phyloP scores from a whole-genome alignment of 2,329 filamentous ascomycete species.

The Phoma herbarum region DNA sequence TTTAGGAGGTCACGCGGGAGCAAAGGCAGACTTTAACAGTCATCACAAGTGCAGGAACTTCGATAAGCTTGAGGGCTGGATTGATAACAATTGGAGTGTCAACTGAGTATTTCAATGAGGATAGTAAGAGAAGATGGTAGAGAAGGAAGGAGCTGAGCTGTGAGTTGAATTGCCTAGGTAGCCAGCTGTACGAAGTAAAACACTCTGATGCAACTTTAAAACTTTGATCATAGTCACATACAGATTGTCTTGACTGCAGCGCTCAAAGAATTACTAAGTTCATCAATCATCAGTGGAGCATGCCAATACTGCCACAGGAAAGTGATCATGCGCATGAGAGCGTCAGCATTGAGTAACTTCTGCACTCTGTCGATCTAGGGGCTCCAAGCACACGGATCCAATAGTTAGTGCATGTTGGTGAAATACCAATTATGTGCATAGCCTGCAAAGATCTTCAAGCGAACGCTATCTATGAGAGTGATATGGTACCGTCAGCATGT shows the following conservation, averaged over 20 bases:
- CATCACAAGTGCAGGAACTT: conserved; percentile 2
- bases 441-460: neutral
- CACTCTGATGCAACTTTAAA: too few relatives aligned
- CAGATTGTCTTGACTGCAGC: too few relatives aligned
- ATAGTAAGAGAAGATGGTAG: neutral
- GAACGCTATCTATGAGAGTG: too few relatives aligned
- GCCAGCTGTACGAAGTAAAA: too few relatives aligned
- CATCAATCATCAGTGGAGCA: neutral
- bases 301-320: neutral
- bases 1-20: neutral
- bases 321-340: neutral
- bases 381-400: neutral
- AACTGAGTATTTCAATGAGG: neutral
- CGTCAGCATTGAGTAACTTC: neutral
- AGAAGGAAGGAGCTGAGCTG: neutral
- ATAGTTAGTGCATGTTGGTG: neutral
- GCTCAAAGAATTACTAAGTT: too few relatives aligned
- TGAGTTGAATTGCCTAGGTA: too few relatives aligned
- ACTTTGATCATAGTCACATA: neutral
- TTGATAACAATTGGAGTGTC: neutral
- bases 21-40: neutral
- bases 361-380: neutral
- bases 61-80: neutral
- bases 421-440: neutral
- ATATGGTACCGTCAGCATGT: neutral